A percentile compares a stretch with the other conserved stretches of the same genome.
phyloP scores from a whole-genome alignment of 192 early-diverging fungal species.

The Coemansia sp. region DNA sequence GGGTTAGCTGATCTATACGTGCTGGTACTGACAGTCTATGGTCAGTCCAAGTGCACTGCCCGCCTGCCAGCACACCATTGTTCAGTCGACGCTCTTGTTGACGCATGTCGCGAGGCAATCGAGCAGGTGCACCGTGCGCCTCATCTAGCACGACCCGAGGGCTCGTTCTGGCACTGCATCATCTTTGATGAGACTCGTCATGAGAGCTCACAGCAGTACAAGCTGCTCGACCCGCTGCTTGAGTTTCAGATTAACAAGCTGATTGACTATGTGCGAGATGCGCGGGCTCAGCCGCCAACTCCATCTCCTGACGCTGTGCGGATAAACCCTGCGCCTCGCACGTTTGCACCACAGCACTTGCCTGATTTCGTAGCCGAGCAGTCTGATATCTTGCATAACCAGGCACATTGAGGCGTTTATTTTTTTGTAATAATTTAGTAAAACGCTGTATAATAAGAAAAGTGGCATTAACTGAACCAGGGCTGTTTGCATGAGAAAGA shows the following conservation, averaged over 20 bases:
- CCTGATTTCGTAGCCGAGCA: too few relatives aligned
- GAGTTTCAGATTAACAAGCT: constrained; percentile 52
- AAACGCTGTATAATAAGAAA: too few relatives aligned
- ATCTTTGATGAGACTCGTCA: constrained; percentile 43
- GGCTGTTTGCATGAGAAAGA: too few relatives aligned
- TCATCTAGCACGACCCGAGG: constrained; percentile 8
- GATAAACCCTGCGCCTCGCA: too few relatives aligned
- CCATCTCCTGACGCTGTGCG: neutral
- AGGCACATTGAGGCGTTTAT: too few relatives aligned
- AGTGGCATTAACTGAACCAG: too few relatives aligned
- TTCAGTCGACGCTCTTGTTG: neutral
- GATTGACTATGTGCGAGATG: constrained; percentile 35
- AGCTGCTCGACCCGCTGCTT: constrained; percentile 49
- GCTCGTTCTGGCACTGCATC: constrained; percentile 36
- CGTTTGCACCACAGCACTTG: too few relatives aligned
- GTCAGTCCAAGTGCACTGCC: constrained; percentile 15
- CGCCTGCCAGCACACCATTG: constrained; percentile 1
- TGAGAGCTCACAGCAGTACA: constrained; percentile 51
- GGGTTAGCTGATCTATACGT: constrained; percentile 39
- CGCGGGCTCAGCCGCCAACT: constrained; percentile 2
- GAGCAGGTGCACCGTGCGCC: neutral
- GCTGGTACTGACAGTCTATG: constrained; percentile 30
- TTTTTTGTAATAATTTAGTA: too few relatives aligned
- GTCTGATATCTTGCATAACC: too few relatives aligned
- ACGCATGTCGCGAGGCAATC: neutral